phyloP scores from a whole-genome alignment of 2,329 filamentous ascomycete genomes.

The Lithohypha guttulata region DNA sequence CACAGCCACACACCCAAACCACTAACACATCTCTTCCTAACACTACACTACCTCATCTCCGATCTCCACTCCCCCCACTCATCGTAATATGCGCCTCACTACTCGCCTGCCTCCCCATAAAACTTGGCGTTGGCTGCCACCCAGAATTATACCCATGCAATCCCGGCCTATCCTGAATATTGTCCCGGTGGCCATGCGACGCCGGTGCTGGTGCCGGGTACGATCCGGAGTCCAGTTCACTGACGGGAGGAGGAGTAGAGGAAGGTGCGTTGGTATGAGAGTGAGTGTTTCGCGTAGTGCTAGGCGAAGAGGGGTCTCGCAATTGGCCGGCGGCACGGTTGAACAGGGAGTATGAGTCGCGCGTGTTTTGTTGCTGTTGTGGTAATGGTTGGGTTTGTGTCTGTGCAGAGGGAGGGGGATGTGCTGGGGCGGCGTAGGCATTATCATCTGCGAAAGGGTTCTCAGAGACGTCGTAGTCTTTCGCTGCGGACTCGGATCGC shows the following conservation, averaged over 20 bases:
- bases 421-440: conserved; percentile 9
- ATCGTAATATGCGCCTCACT: conserved; percentile 16
- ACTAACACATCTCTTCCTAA: no score
- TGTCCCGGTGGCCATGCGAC: conserved; percentile 10
- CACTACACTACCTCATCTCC: no score
- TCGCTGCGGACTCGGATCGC: conserved; percentile 9
- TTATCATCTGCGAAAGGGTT: conserved; percentile 21
- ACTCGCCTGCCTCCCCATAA: conserved; percentile 17
- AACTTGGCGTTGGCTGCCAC: conserved; percentile 18
- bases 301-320: neutral
- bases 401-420: neutral
- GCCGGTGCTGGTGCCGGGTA: conserved; percentile 11
- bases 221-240: conserved; percentile 4
- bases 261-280: neutral
- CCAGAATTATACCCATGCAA: conserved; percentile 14
- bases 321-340: conserved; percentile 10
- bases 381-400: neutral
- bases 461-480: conserved; percentile 16
- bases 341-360: conserved; percentile 14
- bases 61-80: conserved; percentile 14
- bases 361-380: conserved; percentile 4
- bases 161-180: conserved; percentile 6
- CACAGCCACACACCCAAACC: no score
- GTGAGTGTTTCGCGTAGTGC: no score
- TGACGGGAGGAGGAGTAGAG: neutral